Evolutionary conservation across 2,329 filamentous ascomycete species (phyloP).

Genomic region (Blumeriella jaapii): DNA sequence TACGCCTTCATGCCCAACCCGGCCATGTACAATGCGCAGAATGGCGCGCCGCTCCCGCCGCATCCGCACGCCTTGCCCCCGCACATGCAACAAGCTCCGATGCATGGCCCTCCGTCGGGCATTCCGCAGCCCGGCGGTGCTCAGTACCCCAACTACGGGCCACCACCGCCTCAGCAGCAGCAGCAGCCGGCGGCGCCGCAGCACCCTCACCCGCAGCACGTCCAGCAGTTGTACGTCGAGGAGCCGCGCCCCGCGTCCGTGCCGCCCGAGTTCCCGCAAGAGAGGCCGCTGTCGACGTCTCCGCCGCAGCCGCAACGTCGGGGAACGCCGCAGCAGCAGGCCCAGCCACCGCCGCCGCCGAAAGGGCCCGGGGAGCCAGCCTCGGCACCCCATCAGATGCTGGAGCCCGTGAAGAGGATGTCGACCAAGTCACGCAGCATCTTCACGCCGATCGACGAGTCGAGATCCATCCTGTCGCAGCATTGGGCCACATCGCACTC

Average conservation of each 20-base stretch:
- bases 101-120: no score
- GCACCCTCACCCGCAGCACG: constrained; percentile 31
- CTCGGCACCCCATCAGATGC: no score
- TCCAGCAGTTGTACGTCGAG: constrained; percentile 61
- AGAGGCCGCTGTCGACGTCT: constrained; percentile 40
- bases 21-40: constrained; percentile 67
- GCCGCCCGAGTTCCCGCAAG: constrained; percentile 57
- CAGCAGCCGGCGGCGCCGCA: constrained; percentile 31
- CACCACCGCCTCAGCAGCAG: constrained; percentile 25
- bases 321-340: constrained; percentile 38
- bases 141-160: constrained; percentile 33
- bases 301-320: constrained; percentile 49
- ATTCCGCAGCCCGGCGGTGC: constrained; percentile 28
- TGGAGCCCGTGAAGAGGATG: constrained; percentile 38
- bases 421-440: constrained; percentile 58
- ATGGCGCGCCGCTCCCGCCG: constrained; percentile 19
- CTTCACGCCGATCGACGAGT: constrained; percentile 94
- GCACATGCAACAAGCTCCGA: constrained; percentile 27
- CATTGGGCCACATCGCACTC: constrained; percentile 59
- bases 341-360: constrained; percentile 37
- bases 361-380: no score
- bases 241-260: constrained; percentile 65
- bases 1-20: constrained; percentile 81
- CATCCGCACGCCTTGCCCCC: constrained; percentile 26
- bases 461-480: constrained; percentile 74